Percentiles rank a stretch among this genome's conserved stretches.
Conservation (phyloP, 305 asterid species). For the Fraxinus ornus region DNA sequence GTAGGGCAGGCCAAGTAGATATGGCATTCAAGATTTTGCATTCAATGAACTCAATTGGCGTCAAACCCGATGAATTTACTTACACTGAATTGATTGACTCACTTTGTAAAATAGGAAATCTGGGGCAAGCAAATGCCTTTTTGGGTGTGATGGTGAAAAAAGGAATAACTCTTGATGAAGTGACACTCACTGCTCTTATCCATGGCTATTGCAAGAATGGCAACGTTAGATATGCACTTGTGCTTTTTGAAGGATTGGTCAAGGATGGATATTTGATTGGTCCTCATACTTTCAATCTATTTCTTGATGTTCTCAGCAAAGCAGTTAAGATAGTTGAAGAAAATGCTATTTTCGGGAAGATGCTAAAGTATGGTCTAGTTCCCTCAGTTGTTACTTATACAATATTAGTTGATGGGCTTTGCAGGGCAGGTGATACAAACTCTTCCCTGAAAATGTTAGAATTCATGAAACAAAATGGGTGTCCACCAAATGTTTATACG, state of each 20-base stretch:
- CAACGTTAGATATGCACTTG: conserved; percentile 15
- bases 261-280: conserved; percentile 21
- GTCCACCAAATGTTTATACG: conserved; percentile 38
- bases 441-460: conserved; percentile 25
- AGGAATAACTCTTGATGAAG: conserved; percentile 41
- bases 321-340: conserved; percentile 30
- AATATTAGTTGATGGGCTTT: conserved; percentile 33
- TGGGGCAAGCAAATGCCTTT: conserved; percentile 31
- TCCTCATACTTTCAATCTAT: conserved; percentile 34
- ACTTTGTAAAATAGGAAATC: conserved; percentile 33
- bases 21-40: conserved; percentile 37
- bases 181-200: conserved; percentile 36
- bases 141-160: conserved; percentile 35
- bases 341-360: conserved; percentile 38
- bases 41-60: conserved; percentile 32
- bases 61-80: conserved; percentile 37
- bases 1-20: conserved; percentile 32
- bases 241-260: conserved; percentile 33
- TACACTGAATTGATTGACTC: conserved; percentile 39
- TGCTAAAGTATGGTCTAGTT: conserved; percentile 38
- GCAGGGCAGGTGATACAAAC: conserved; percentile 29
- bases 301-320: conserved; percentile 35
- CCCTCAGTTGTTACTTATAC: conserved; percentile 50
- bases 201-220: conserved; percentile 35
- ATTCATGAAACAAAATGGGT: conserved; percentile 31